phyloP scores from a whole-genome alignment of 2,329 filamentous ascomycete species.

The Talaromyces pinophilus region DNA sequence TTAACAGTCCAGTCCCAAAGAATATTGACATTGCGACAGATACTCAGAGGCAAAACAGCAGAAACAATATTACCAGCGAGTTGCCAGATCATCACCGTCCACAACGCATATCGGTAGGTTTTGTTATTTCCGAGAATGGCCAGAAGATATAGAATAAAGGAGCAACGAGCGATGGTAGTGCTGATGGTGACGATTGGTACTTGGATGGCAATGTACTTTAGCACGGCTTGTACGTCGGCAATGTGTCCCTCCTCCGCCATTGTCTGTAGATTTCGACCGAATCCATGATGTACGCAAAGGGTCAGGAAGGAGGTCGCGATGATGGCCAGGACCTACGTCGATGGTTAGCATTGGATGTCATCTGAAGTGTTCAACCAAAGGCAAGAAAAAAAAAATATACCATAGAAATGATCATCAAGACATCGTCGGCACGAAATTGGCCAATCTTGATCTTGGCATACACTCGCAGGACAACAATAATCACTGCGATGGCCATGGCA shows the following conservation, averaged over 20 bases:
- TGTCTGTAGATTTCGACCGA: background rate
- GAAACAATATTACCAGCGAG: constrained; percentile 27
- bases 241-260: background rate
- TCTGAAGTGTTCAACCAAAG: background rate
- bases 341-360: background rate
- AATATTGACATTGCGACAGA: constrained; percentile 28
- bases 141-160: constrained; percentile 30
- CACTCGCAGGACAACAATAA: constrained; percentile 10
- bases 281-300: background rate
- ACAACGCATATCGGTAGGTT: constrained; percentile 26
- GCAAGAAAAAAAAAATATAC: background rate
- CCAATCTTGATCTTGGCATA: constrained; percentile 10
- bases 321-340: background rate
- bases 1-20: constrained; percentile 28
- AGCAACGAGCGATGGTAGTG: constrained; percentile 10
- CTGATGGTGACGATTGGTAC: constrained; percentile 2
- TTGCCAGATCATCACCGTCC: constrained; percentile 27
- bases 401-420: constrained; percentile 17
- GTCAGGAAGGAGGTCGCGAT: background rate
- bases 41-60: constrained; percentile 29
- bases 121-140: constrained; percentile 27
- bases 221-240: background rate
- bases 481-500: background rate
- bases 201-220: constrained; percentile 3
- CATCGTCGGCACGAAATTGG: constrained; percentile 13